Evolutionary conservation across 192 early-diverging fungal species (phyloP).

Genomic region (Rhizophagus clarus): DNA sequence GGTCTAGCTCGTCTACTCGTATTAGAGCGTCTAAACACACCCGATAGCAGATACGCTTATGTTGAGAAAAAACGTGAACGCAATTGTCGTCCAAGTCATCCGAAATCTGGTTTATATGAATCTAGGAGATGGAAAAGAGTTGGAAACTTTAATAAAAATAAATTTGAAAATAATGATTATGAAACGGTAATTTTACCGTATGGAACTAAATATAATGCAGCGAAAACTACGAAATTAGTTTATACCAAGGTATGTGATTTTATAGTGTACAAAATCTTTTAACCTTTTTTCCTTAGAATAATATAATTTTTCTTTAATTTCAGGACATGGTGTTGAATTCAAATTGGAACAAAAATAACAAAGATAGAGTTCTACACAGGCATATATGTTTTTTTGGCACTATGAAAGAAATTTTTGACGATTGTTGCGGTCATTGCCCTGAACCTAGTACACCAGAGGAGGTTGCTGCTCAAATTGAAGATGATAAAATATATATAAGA

Average conservation of each 20-base stretch:
- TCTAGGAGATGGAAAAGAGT: background rate
- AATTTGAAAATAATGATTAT: constrained; percentile 24
- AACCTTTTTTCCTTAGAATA: background rate
- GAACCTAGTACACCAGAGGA: background rate
- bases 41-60: too few relatives aligned
- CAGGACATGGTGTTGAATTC: constrained; percentile 21
- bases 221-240: background rate
- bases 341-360: background rate
- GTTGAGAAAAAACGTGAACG: too few relatives aligned
- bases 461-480: background rate
- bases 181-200: constrained; percentile 14
- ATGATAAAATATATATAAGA: background rate
- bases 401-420: constrained; percentile 16
- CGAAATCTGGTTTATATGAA: background rate
- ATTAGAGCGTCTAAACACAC: too few relatives aligned
- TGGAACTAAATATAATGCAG: background rate
- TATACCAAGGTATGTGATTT: constrained; percentile 4
- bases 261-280: too few relatives aligned
- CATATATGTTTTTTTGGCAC: constrained; percentile 26
- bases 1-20: constrained; percentile 10
- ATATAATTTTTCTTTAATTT: background rate
- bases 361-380: background rate
- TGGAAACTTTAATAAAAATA: background rate
- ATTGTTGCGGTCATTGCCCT: constrained; percentile 21
- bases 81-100: background rate